Evolutionary conservation across 768 basidiomycete genomes (phyloP).

Genomic region (Boletus huronensis): DNA sequence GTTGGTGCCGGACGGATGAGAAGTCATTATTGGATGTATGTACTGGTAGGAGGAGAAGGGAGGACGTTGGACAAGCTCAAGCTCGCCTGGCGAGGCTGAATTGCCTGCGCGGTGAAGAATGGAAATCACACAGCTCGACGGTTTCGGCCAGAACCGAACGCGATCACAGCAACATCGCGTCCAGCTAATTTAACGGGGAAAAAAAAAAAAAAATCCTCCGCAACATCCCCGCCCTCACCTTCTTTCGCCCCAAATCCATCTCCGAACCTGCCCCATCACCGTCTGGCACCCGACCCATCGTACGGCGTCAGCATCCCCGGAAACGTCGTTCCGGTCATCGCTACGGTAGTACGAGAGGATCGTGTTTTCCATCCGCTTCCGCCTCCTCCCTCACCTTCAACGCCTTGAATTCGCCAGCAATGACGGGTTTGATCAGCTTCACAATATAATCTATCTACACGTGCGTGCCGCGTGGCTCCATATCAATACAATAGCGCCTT

Average conservation of each 20-base stretch:
- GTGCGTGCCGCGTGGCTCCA: slow-evolving; percentile 4
- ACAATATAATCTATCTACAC: neutral
- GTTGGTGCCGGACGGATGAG: slow-evolving; percentile 55
- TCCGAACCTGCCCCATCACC: slow-evolving; percentile 6
- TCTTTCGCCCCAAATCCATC: slow-evolving; percentile 1
- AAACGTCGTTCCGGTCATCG: slow-evolving; percentile 26
- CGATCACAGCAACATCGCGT: neutral
- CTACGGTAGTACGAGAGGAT: slow-evolving; percentile 30
- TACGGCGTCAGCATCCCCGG: neutral
- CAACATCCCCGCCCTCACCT: slow-evolving; percentile 19
- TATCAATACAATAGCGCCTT: neutral
- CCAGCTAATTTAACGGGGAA: neutral
- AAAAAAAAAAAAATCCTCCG: slow-evolving; percentile 8
- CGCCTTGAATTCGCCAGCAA: neutral
- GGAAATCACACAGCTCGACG: slow-evolving; percentile 21
- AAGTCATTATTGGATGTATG: slow-evolving; percentile 43
- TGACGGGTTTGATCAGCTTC: slow-evolving; percentile 3
- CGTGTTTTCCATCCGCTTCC: slow-evolving; percentile 36
- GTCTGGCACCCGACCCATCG: slow-evolving; percentile 19
- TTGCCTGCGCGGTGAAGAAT: slow-evolving; percentile 30
- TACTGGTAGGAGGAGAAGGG: slow-evolving; percentile 12
- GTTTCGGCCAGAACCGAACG: slow-evolving; percentile 31
- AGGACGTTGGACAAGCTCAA: neutral
- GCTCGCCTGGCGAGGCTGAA: slow-evolving; percentile 26
- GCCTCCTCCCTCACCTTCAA: neutral